These are phyloP conservation scores for Leccinum broughii DNA, from an alignment of 768 basidiomycete species.

Conservation along the genomic window DNA sequence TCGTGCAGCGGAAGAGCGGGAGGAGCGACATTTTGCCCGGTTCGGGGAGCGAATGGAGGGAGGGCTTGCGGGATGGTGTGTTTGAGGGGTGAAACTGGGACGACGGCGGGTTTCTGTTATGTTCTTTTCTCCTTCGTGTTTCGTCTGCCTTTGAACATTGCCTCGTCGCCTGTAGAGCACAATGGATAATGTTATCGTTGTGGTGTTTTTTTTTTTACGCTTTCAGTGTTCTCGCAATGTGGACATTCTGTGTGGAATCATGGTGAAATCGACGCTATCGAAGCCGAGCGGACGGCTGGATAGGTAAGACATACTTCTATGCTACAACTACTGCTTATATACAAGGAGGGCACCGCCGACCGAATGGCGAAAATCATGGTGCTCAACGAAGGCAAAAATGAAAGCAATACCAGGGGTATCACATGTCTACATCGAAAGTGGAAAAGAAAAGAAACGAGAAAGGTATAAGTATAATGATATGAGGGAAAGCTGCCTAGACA, in stretches of 20 bases:
- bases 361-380: neutral
- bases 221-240: neutral
- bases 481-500: neutral
- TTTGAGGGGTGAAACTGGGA: conserved; percentile 28
- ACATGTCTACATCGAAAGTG: no score
- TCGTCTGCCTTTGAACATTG: neutral
- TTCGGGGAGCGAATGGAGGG: conserved; percentile 58
- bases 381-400: neutral
- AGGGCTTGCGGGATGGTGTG: conserved; percentile 48
- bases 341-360: neutral
- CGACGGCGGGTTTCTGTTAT: neutral
- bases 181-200: neutral
- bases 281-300: neutral
- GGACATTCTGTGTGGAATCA: neutral
- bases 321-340: neutral
- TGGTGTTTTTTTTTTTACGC: no score
- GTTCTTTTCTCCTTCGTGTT: neutral
- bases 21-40: conserved; percentile 54
- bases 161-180: neutral
- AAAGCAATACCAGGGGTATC: neutral
- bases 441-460: neutral
- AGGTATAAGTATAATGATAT: neutral
- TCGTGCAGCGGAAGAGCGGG: conserved; percentile 61
- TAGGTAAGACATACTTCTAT: neutral
- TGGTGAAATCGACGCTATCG: neutral